phyloP scores from a whole-genome alignment of 306 rosid species.

The Inga leiocalycina region DNA sequence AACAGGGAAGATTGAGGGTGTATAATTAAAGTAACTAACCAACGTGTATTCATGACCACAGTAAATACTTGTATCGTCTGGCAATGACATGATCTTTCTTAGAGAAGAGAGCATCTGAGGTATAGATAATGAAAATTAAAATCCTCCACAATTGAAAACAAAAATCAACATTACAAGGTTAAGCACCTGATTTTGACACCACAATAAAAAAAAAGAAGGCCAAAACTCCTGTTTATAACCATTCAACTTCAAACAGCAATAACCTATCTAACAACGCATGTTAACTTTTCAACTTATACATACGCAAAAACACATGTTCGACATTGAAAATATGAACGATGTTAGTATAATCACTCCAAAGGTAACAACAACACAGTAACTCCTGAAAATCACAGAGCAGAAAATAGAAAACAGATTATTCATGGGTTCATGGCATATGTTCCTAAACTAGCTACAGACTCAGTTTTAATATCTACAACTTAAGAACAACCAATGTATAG shows the following conservation, averaged over 20 bases:
- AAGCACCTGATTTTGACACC: constrained; percentile 14
- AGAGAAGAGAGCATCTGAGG: constrained; percentile 86
- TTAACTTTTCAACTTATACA: constrained; percentile 15
- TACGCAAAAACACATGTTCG: background rate
- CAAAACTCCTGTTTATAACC: background rate
- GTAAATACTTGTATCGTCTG: constrained; percentile 78
- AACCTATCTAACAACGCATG: constrained; percentile 17
- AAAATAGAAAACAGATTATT: background rate
- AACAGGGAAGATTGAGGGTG: constrained; percentile 20
- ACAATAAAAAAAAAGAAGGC: background rate
- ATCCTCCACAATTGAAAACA: constrained; percentile 14
- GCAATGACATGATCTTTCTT: constrained; percentile 67
- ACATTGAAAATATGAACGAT: background rate
- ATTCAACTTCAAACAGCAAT: constrained; percentile 16
- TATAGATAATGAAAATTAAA: constrained; percentile 28
- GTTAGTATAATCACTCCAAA: background rate
- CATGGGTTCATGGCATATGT: constrained; percentile 12
- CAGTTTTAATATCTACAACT: background rate
- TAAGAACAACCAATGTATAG: constrained; percentile 4
- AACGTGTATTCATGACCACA: constrained; percentile 88
- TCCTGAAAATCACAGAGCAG: background rate
- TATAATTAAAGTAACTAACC: constrained; percentile 52
- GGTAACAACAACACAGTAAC: background rate
- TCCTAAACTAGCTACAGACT: background rate
- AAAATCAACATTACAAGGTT: background rate